phyloP scores from a whole-genome alignment of 2,329 filamentous ascomycete genomes.

The Graphilbum fragrans region DNA sequence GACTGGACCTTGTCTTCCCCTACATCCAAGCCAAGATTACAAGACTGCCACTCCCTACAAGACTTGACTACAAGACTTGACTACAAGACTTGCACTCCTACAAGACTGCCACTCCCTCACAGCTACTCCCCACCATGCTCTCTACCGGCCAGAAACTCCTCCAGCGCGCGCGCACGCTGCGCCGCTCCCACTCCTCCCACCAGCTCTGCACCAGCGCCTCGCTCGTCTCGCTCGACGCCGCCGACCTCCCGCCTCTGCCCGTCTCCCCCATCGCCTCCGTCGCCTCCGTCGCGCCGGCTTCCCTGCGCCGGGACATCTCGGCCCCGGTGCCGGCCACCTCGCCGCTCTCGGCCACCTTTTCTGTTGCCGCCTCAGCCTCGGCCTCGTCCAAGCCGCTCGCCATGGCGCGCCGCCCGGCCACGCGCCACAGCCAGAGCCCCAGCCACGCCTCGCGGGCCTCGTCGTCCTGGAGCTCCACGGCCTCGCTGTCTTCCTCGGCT shows the following conservation, averaged over 20 bases:
- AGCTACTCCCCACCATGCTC: constrained; percentile 3
- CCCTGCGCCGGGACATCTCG: too few species aligned
- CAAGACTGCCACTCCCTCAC: background rate
- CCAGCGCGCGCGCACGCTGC: constrained; percentile 9
- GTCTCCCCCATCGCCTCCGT: background rate
- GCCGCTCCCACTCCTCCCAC: background rate
- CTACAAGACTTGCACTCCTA: too few species aligned
- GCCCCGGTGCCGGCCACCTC: background rate
- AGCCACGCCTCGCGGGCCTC: constrained; percentile 6
- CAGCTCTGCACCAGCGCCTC: background rate
- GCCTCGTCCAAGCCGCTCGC: too few species aligned
- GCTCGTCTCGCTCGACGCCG: background rate
- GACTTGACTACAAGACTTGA: too few species aligned
- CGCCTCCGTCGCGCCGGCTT: background rate
- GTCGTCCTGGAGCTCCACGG: constrained; percentile 3
- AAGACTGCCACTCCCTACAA: too few species aligned
- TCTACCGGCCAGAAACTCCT: constrained; percentile 7
- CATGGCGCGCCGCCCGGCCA: background rate
- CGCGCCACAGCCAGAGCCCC: constrained; percentile 1
- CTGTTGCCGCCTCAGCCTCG: background rate
- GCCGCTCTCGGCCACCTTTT: too few species aligned
- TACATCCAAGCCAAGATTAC: too few species aligned
- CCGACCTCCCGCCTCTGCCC: background rate
- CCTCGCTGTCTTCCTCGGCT: background rate
- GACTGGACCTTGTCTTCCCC: too few species aligned